Conservation (phyloP, 2,329 filamentous ascomycete genomes). For the Cryphonectria japonica region DNA sequence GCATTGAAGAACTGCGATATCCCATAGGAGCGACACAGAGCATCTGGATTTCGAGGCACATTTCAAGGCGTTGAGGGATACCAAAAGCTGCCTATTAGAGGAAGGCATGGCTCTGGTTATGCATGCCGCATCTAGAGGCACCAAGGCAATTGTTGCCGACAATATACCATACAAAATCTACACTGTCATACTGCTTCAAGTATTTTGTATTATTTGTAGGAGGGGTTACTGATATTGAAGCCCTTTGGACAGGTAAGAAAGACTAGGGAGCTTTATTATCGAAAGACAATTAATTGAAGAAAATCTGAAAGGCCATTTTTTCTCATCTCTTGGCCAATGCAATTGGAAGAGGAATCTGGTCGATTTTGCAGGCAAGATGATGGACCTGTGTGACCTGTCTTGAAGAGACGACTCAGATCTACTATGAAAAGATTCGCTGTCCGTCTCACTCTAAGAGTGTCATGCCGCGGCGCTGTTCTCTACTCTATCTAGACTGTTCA, state of each 20-base stretch:
- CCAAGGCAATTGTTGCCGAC: not conserved
- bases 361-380: not conserved
- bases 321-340: not conserved
- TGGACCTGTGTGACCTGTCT: not conserved
- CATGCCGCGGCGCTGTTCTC: not conserved
- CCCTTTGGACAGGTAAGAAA: not conserved
- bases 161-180: not conserved
- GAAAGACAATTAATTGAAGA: not conserved
- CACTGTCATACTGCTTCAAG: not conserved
- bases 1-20: constrained; percentile 3
- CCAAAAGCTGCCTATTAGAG: not conserved
- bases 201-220: not conserved
- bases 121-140: not conserved
- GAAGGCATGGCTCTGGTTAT: not conserved
- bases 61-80: constrained; percentile 10
- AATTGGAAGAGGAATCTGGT: not conserved
- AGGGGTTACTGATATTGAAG: not conserved
- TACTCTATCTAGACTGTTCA: constrained; percentile 6
- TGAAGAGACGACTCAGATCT: constrained; percentile 26
- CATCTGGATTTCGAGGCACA: constrained; percentile 29
- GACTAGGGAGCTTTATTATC: not conserved
- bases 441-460: not conserved
- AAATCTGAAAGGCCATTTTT: not conserved
- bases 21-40: not conserved
- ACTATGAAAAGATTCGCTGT: not conserved